These are phyloP conservation scores for Cladophialophora psammophila DNA, from an alignment of 2,329 filamentous ascomycete genomes.

Conservation along the genomic window DNA sequence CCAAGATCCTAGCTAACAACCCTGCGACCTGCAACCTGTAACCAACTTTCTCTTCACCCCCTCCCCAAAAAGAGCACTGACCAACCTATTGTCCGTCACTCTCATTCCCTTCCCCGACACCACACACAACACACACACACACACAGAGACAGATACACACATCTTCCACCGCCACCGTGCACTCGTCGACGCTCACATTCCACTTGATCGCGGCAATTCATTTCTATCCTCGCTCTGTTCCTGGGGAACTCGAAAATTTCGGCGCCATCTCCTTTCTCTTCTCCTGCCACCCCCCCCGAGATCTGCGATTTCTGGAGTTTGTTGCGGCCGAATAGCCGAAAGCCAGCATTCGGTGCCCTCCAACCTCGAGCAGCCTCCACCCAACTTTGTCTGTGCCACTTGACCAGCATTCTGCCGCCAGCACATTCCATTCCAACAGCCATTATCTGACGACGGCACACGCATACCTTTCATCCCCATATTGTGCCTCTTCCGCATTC, in stretches of 20 bases:
- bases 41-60: neutral
- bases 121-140: neutral
- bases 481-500: constrained; percentile 1
- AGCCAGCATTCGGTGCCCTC: constrained; percentile 19
- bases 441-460: neutral
- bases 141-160: neutral
- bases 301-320: constrained; percentile 3
- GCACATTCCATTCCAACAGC: constrained; percentile 24
- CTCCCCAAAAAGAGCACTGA: neutral
- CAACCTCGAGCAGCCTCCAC: constrained; percentile 10
- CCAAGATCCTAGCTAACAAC: constrained; percentile 2
- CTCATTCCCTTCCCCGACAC: neutral
- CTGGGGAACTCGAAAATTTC: neutral
- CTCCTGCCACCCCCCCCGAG: neutral
- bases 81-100: constrained; percentile 1
- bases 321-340: constrained; percentile 10
- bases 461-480: constrained; percentile 16
- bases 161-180: neutral
- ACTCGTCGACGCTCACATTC: neutral
- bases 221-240: neutral
- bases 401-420: constrained; percentile 22
- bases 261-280: neutral
- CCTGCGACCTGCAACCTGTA: neutral
- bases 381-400: constrained; percentile 19
- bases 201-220: neutral